A percentile compares a stretch with the other conserved stretches of the same genome.
Conservation (phyloP, 2,329 filamentous ascomycete genomes). For the Chaetothyriales sp. region DNA sequence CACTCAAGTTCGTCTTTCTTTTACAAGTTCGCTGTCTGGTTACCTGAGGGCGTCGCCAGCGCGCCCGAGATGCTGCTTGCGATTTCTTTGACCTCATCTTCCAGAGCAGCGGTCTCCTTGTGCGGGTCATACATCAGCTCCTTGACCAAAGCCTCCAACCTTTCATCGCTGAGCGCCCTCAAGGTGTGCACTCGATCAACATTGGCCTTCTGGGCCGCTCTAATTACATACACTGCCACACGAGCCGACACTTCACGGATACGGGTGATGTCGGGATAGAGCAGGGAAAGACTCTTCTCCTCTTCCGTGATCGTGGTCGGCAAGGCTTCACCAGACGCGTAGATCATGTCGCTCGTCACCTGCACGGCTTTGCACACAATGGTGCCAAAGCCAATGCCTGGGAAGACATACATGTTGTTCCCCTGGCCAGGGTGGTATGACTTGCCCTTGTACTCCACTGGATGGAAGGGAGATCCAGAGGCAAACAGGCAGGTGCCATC, state of each 20-base stretch:
- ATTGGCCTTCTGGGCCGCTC: slow-evolving; percentile 68
- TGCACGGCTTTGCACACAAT: slow-evolving; percentile 78
- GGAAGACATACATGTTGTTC: slow-evolving; percentile 82
- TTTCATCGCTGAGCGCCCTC: slow-evolving; percentile 27
- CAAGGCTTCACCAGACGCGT: slow-evolving; percentile 73
- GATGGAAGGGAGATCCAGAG: slow-evolving; percentile 80
- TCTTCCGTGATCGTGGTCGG: slow-evolving; percentile 62
- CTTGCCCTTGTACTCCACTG: slow-evolving; percentile 50
- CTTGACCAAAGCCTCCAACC: slow-evolving; percentile 34
- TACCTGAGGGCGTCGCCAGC: neutral
- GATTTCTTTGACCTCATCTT: slow-evolving; percentile 24
- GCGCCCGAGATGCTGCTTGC: slow-evolving; percentile 6
- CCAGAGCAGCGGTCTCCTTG: slow-evolving; percentile 31
- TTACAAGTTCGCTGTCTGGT: neutral
- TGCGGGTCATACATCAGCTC: slow-evolving; percentile 36
- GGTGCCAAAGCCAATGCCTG: slow-evolving; percentile 81
- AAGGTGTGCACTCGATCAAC: slow-evolving; percentile 40
- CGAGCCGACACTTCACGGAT: slow-evolving; percentile 79
- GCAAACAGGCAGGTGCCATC: slow-evolving; percentile 87
- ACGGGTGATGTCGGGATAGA: slow-evolving; percentile 82
- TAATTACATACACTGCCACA: slow-evolving; percentile 85
- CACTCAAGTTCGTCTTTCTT: neutral
- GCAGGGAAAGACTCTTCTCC: slow-evolving; percentile 66
- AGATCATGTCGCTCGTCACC: slow-evolving; percentile 92
- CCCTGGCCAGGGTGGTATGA: slow-evolving; percentile 70